Conservation (phyloP, 139 green algal species). For the Trebouxia sp. region DNA sequence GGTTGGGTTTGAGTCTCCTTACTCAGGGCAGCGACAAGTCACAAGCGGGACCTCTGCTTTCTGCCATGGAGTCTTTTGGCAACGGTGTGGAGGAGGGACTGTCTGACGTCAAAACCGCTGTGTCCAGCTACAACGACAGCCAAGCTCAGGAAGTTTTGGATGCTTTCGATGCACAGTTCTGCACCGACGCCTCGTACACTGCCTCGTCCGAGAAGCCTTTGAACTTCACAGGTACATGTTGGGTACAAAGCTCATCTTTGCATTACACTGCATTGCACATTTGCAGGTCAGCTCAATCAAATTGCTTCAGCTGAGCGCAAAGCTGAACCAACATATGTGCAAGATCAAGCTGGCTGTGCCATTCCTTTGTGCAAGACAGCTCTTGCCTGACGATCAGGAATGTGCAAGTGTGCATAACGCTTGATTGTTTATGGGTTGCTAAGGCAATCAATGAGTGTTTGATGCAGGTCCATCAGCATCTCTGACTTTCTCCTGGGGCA, state of each 20-base stretch:
- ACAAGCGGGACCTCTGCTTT: not conserved
- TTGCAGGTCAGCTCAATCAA: too few relatives aligned
- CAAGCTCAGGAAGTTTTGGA: not conserved
- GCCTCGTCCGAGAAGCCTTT: constrained; percentile 6
- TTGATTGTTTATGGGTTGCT: not conserved
- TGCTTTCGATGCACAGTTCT: constrained; percentile 1
- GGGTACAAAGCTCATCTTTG: not conserved
- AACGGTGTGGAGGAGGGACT: constrained; percentile 3
- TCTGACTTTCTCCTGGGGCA: constrained; percentile 7
- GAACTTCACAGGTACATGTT: constrained; percentile 8
- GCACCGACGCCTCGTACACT: not conserved
- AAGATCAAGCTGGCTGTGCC: too few relatives aligned
- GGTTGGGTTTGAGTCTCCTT: not conserved
- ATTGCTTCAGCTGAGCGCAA: too few relatives aligned
- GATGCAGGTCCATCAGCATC: constrained; percentile 7
- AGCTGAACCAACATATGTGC: too few relatives aligned
- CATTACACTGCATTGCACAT: too few relatives aligned
- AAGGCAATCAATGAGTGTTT: too few relatives aligned
- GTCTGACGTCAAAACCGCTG: not conserved
- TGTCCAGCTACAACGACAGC: constrained; percentile 3
- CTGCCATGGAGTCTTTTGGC: constrained; percentile 14
- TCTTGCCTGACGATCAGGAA: too few relatives aligned
- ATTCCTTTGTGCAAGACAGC: too few relatives aligned
- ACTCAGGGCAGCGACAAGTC: constrained; percentile 15
- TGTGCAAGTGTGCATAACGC: not conserved